These are phyloP conservation scores for Pyropia yezoensis DNA, from an alignment of 23 red algal species.

Conservation along the genomic window DNA sequence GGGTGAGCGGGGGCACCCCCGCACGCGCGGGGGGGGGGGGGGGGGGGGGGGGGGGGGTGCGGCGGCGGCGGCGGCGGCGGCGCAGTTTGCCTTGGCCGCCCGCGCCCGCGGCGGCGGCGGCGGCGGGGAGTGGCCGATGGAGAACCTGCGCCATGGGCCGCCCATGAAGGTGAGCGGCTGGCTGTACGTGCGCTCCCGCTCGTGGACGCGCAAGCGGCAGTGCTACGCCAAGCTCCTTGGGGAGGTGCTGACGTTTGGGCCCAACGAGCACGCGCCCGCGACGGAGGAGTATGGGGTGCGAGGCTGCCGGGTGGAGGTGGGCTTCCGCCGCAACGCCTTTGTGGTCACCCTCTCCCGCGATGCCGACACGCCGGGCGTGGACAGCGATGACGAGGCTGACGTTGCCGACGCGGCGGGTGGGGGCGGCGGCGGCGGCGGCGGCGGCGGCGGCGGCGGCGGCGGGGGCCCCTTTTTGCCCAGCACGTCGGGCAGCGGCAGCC, in stretches of 20 bases:
- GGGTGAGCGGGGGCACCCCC: neutral
- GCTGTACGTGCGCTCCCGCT: constrained; percentile 11
- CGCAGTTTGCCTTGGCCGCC: neutral
- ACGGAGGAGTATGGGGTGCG: constrained; percentile 24
- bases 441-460: no score
- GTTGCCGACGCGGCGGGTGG: constrained; percentile 2
- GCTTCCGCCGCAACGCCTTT: no score
- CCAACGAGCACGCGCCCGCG: constrained; percentile 23
- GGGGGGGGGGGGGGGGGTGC: no score
- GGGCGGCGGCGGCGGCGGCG: no score
- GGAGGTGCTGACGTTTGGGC: constrained; percentile 38
- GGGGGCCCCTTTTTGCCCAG: no score
- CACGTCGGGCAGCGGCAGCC: no score
- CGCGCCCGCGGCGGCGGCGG: neutral
- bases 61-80: no score
- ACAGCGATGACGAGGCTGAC: constrained; percentile 5
- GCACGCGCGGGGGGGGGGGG: neutral
- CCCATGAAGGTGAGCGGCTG: constrained; percentile 44
- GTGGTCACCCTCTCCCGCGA: neutral
- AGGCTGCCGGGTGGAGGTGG: constrained; percentile 14
- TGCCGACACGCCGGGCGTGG: constrained; percentile 2
- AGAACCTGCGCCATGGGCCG: constrained; percentile 12
- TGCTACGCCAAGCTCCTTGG: constrained; percentile 39
- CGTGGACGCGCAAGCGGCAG: constrained; percentile 14
- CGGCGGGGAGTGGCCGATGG: no score